Evolutionary conservation across 1,139 yeast species (phyloP), one percentile per base, ranked within the genome.

Genomic region (Candida albicans): DNA sequence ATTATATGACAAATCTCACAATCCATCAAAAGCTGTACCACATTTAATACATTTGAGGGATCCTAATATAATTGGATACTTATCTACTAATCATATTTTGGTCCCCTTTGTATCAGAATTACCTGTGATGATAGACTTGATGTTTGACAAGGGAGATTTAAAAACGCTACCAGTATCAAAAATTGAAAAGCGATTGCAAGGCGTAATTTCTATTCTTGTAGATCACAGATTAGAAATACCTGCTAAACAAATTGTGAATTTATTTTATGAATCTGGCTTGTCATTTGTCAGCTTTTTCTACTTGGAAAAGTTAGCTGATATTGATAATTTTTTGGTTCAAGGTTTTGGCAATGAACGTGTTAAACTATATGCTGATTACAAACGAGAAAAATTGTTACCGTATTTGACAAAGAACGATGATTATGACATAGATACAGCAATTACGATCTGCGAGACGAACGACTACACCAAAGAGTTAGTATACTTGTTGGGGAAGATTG

Each of bases 401-500:
- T 89, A 80, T 58, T 67, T 66, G 22, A 55, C 55, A 46, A 61
- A 57, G 43, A 66, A 65, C 49, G 74, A 70, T 45, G 73, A 82
- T 48, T 93, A 90, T 62, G 79, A 87, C 50, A 77, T 89, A 35
- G 87, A 82, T 40, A 56, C 61, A 29, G 96, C 96, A 0, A 79
- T 89, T 14, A 62, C 66, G 8, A 61, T 84, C 0, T 88, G 96
- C 55, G 82, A 82, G 46, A 47, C 61, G 9, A 70, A 74, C 36
- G 73, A 72, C 1, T 65, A 68, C 39, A 75, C 73, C 29, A 81
- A 84, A 39, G 98, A 91, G 57, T 70, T 89, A 40, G 96, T 93
- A 0, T 90, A 82, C 55, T 65, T 93, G 31, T 74, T 89, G 50
- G 96, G 96, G 7, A 82, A 82, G 55, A 83, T 87, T 27, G 99